Evolutionary conservation across 2,329 filamentous ascomycete genomes (phyloP).

Genomic region (Stagonosporopsis chrysanthemi): DNA sequence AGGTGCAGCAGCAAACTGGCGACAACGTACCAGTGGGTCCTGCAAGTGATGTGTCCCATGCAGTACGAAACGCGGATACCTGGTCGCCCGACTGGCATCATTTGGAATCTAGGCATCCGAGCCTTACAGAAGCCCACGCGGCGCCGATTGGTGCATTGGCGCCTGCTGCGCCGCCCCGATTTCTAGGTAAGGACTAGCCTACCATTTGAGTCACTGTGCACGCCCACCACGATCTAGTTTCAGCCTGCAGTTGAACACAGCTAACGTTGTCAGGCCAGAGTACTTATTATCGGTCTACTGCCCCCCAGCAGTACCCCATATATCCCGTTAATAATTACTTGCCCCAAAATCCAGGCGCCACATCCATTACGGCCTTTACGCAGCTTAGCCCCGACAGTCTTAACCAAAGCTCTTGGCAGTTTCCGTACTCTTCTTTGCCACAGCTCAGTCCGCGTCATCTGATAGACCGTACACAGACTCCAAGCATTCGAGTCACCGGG

Average conservation of each 20-base stretch:
- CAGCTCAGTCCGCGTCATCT: constrained; percentile 46
- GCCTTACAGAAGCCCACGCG: constrained; percentile 23
- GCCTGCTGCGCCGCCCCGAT: constrained; percentile 24
- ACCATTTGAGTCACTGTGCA: constrained; percentile 34
- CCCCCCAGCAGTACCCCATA: constrained; percentile 33
- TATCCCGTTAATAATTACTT: constrained; percentile 33
- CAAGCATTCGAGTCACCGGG: constrained; percentile 44
- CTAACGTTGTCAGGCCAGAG: constrained; percentile 35
- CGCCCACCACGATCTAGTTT: constrained; percentile 31
- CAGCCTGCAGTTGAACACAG: constrained; percentile 32
- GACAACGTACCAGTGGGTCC: constrained; percentile 24
- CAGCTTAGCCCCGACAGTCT: constrained; percentile 37
- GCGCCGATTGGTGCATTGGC: constrained; percentile 18
- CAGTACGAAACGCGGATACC: constrained; percentile 42
- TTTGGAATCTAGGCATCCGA: constrained; percentile 34
- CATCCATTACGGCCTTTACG: constrained; percentile 41
- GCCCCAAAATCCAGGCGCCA: constrained; percentile 40
- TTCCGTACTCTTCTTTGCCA: constrained; percentile 39
- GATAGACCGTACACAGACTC: constrained; percentile 33
- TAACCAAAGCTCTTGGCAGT: constrained; percentile 38
- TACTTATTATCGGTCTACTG: constrained; percentile 42
- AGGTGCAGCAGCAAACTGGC: constrained; percentile 35
- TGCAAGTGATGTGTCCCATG: constrained; percentile 35
- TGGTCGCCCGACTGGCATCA: constrained; percentile 34
- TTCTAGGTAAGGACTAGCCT: constrained; percentile 32